Evolutionary conservation across 768 basidiomycete genomes (phyloP).

Genomic region (Trametes elegans): DNA sequence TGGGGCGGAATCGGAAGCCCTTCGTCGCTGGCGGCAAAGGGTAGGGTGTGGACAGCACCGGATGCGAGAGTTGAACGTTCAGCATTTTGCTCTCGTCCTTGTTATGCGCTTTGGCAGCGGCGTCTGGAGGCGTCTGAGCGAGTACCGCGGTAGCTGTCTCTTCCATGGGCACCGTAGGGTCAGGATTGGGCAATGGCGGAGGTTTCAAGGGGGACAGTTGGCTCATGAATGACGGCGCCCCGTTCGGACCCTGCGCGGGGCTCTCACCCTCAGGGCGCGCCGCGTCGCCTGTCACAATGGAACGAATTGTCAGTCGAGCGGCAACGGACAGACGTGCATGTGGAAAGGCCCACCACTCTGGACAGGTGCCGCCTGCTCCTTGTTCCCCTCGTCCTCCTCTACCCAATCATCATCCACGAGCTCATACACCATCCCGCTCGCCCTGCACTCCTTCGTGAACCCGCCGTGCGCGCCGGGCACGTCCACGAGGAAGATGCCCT

Average conservation of each 20-base stretch:
- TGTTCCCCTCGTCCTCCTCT: conserved; percentile 28
- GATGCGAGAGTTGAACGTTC: conserved; percentile 34
- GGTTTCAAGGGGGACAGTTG: conserved; percentile 35
- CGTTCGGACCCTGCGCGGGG: conserved; percentile 10
- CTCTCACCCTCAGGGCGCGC: not conserved
- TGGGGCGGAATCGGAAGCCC: conserved; percentile 68
- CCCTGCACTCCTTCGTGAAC: conserved; percentile 55
- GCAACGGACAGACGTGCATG: too few species aligned
- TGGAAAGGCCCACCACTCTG: not conserved
- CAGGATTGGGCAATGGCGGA: conserved; percentile 31
- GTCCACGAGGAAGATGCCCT: conserved; percentile 64
- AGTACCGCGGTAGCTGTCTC: conserved; percentile 18
- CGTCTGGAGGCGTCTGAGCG: conserved; percentile 5
- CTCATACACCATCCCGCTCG: conserved; percentile 75
- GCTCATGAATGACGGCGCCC: conserved; percentile 26
- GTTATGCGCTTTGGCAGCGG: not conserved
- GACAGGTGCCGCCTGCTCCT: conserved; percentile 25
- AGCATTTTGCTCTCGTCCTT: not conserved
- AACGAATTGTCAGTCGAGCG: not conserved
- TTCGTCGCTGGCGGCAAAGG: conserved; percentile 61
- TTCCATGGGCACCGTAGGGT: conserved; percentile 24
- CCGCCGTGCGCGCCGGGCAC: conserved; percentile 41
- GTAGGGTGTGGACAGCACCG: conserved; percentile 32
- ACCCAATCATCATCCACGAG: conserved; percentile 76
- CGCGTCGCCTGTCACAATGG: not conserved